Base-by-base conservation (phyloP, 177 flowering plant species). In the Vitis hybrid region DNA sequence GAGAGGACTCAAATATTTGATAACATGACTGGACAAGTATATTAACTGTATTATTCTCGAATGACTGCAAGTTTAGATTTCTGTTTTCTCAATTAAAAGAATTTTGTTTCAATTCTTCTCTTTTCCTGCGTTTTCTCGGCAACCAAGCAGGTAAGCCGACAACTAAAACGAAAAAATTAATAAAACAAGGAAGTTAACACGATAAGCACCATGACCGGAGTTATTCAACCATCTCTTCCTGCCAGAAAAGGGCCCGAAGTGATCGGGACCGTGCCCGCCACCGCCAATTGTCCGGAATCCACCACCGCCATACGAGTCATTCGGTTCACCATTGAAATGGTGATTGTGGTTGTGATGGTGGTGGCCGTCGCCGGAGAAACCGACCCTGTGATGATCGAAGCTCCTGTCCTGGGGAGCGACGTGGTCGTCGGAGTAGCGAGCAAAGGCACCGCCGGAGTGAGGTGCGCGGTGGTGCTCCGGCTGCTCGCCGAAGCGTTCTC, bases 221-320 rank as follows among this genome's bases (percentile, higher is more conserved):
- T 71, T 72, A 68, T 67, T 24, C 48, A 74, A 65, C 3, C 58
- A 64, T 70, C 86, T 59, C 72, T 79, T 83, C 53, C 81, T 83
- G 12, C 76, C 82, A 13, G 70, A 21, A 35, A 66, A 41, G 49
- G 72, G 71, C 51, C 24, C 24, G 3, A 68, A 70, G 14, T 70
- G 46, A 14, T 56, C 69, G 9, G 66, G 63, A 65, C 18, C 52
- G 10, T 17, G 17, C 20, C 74, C 48, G 58, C 35, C 12, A 11
- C 49, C 58, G 58, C 49, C 64, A 9, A 13, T 4, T 14, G 56
- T 18, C 41, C 65, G 46, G 57, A 53, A 67, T 12, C 75, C 75
- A 13, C 59, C 65, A 30, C 69, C 73, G 24, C 60, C 68, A 48
- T 50, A 62, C 11, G 57, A 17, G 11, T 53, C 68, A 14, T 18